Evolutionary conservation across 345 rosid genomes (phyloP), one percentile per base, ranked within the genome.

Genomic region (Adansonia digitata): DNA sequence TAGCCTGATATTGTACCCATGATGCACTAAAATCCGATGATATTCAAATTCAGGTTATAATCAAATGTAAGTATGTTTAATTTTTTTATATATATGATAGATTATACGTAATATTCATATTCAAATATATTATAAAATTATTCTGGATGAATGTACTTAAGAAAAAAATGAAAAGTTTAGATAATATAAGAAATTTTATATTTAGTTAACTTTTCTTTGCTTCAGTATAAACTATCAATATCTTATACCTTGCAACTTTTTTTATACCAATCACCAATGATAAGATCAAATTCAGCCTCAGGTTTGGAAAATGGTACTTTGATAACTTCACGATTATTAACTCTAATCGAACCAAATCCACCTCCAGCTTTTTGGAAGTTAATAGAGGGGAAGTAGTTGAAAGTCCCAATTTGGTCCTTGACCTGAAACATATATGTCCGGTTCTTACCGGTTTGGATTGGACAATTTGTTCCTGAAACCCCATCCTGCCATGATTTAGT

Each of bases 391-490:
- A 83, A 86, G 82, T 89, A 86, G 84, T 80, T 82, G 68, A 80
- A 86, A 48, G 80, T 82, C 14, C 90, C 91, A 71, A 87, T 87
- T 76, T 89, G 93, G 57, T 89, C 91, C 82, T 89, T 87, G 57
- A 83, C 81, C 73, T 86, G 89, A 51, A 87, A 85, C 61, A 74
- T 84, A 0, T 81, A 89, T 39, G 89, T 89, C 89, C 89, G 86
- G 81, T 86, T 89, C 24, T 78, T 75, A 43, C 81, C 74, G 0
- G 89, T 85, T 63, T 57, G 75, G 24, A 89, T 86, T n/a, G 93
- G 91, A 67, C 93, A 87, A 83, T 85, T 89, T n/a, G 93, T 80
- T 70, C 88, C 93, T 2, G 88, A 81, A 59, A 84, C 91, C 55
- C 89, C 89, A 65, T 87, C 91, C 39, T 85, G 89, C 93, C 93